Base-by-base conservation (phyloP, 371 early-diverging fungal species). In the Dichotomocladium elegans region DNA sequence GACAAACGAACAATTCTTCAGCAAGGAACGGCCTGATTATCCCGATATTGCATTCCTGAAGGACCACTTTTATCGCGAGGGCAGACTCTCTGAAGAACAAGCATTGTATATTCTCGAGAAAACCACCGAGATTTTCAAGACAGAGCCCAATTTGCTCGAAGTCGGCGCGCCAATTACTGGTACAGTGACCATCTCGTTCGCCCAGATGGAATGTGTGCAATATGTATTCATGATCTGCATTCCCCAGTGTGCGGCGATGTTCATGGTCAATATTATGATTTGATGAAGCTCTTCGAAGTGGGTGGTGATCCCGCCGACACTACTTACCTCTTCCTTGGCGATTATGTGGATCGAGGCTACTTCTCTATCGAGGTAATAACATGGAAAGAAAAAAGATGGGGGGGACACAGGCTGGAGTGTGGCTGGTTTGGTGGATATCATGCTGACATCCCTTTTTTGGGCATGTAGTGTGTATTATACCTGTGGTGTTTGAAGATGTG, bases 301-400 rank as follows among this genome's bases (percentile, higher is more conserved):
- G 94, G 97, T 37, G 99, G 99, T 15, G 87, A 91, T 61, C 98
- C 99, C 24, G 85, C 87, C 1, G 79, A 79, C 4, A 94, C 95
- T 4, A 70, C 90, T 7, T 95, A 94, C 60, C 79, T 99, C 34
- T 99, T 91, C 60, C 65, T 97, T 58, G 99, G 99, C 5, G 99
- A 99, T 71, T 99, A 99, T 70, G 99, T 99, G 1, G 99, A 99
- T 72, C 80, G 99, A 61, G 99, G 96, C n/a, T 89, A 89, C 58
- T 94, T 93, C 65, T 89, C 90, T 3, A 87, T 92, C 53, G 96
- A 95, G 74, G 86, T 81, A 76, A 48, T n/a, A n/a, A n/a, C n/a
- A n/a, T n/a, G n/a, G n/a, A 29, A 29, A 41, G 19, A 33, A 24
- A 24, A 21, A 47, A 17, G 33, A 35, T 21, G 4, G 3, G 28